Base-by-base conservation (phyloP, 257 asterid genomes). In the Gynochthodes officinalis region DNA sequence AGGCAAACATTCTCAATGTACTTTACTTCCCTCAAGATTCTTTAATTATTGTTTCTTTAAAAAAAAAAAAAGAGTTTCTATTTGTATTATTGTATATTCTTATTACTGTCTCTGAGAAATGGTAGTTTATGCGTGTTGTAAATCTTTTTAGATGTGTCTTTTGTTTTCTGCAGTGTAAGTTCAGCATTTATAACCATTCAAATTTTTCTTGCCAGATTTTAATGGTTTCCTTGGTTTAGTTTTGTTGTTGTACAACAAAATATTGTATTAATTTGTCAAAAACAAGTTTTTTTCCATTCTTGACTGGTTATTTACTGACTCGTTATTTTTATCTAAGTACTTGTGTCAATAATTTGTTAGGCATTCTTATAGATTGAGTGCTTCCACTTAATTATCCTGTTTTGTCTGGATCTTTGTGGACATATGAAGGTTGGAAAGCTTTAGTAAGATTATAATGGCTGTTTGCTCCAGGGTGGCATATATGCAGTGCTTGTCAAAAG, bases 391-490 rank as follows among this genome's bases (percentile, higher is more conserved):
- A 4, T 53, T 25, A 8, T 30, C 8, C 13, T 13, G 4, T 13
- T 60, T 60, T 60, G 16, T 60, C 23, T 60, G 46, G 25, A 58
- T n/a, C 9, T 30, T 49, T 27, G 14, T 59, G 9, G 15, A 25
- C 7, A 21, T 60, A 14, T 33, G 4, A 37, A 11, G 0, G 28
- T 15, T 44, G 2, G 21, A 21, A 70, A 23, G 16, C 4, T 48
- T 61, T 12, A 18, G 2, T 30, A 58, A n/a, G 32, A 2, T 28
- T 42, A 40, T 70, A 63, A 63, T 64, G 63, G 27, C 44, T 53
- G 46, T 28, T 21, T 27, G n/a, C 19, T 84, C 76, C 96, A 95
- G 99, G 99, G 75, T 95, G 99, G 99, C 99, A 95, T 84, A 95
- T 95, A 75, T 95, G 99, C 76, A 95, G 93, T 76, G 91, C 80